Percentiles rank a stretch among this genome's conserved stretches.
Conservation (phyloP, 352 stramenopile genomes). For the Phytophthora brassicae region DNA sequence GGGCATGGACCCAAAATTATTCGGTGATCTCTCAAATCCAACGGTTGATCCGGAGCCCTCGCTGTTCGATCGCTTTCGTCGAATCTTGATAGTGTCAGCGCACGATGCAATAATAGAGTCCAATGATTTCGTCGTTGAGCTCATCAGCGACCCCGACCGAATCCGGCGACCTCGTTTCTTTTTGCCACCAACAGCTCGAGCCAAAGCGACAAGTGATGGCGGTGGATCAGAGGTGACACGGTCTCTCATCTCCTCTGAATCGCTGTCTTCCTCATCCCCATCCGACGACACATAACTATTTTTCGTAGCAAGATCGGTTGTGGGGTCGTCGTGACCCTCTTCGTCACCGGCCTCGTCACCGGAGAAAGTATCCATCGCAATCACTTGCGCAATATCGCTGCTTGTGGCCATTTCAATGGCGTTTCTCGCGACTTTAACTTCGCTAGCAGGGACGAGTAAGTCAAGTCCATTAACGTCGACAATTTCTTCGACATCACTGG, state of each 20-base stretch:
- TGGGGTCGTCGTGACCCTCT: conserved; percentile 30
- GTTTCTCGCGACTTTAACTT: conserved; percentile 40
- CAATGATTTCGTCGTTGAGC: conserved; percentile 64
- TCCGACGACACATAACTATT: conserved; percentile 21
- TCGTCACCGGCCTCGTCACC: conserved; percentile 44
- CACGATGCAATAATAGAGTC: conserved; percentile 68
- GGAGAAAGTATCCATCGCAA: conserved; percentile 55
- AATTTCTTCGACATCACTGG: conserved; percentile 21
- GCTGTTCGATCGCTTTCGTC: conserved; percentile 56
- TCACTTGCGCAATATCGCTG: conserved; percentile 71
- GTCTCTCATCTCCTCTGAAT: conserved; percentile 51
- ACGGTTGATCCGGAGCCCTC: conserved; percentile 49
- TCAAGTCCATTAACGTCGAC: conserved; percentile 20
- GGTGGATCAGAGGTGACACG: conserved; percentile 59
- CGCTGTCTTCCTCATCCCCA: conserved; percentile 33
- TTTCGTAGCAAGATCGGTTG: conserved; percentile 29
- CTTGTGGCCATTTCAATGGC: conserved; percentile 76
- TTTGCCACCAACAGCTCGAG: conserved; percentile 32
- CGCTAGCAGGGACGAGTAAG: conserved; percentile 12
- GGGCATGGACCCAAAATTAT: conserved; percentile 31
- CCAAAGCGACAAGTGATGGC: conserved; percentile 26
- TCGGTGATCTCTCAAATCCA: conserved; percentile 25
- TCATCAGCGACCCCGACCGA: conserved; percentile 66
- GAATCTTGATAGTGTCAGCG: conserved; percentile 48
- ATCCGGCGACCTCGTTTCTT: conserved; percentile 44